Evolutionary conservation across 2,329 filamentous ascomycete species (phyloP).

Genomic region (Fusarium sp.): DNA sequence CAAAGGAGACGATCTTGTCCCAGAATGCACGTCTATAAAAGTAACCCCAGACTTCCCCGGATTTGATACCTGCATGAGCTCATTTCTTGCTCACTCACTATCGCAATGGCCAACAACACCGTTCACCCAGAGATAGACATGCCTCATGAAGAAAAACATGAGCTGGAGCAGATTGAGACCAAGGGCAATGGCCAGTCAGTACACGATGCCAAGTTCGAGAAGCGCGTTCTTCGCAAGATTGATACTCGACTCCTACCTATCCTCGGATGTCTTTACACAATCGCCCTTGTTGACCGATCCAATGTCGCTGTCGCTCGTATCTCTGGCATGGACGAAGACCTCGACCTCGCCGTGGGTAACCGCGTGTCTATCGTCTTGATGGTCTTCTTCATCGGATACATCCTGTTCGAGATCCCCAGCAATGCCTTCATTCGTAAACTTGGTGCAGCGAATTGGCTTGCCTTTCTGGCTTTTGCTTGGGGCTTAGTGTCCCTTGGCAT

Average conservation of each 20-base stretch:
- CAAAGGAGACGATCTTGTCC: background rate
- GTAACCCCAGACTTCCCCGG: background rate
- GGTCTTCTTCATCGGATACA: conserved; percentile 34
- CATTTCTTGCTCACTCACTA: background rate
- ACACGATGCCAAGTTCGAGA: conserved; percentile 21
- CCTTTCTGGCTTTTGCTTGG: conserved; percentile 18
- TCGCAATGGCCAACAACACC: background rate
- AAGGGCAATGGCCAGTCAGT: background rate
- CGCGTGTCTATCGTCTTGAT: conserved; percentile 14
- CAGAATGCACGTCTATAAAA: background rate
- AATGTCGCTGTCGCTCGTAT: conserved; percentile 29
- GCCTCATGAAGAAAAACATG: conserved; percentile 1
- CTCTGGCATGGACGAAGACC: conserved; percentile 27
- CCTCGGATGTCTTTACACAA: conserved; percentile 26
- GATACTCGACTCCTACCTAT: conserved; percentile 21
- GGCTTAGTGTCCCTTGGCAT: conserved; percentile 23
- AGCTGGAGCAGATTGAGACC: background rate
- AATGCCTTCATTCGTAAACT: conserved; percentile 30
- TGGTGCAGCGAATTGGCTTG: conserved; percentile 28
- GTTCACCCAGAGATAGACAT: background rate
- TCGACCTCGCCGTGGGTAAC: conserved; percentile 6
- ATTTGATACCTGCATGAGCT: background rate
- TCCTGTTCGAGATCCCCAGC: conserved; percentile 25
- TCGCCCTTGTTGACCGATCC: conserved; percentile 26
- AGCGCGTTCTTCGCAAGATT: conserved; percentile 16